Conservation (phyloP, 106 monocot species). For the Dendrobium catenatum region DNA sequence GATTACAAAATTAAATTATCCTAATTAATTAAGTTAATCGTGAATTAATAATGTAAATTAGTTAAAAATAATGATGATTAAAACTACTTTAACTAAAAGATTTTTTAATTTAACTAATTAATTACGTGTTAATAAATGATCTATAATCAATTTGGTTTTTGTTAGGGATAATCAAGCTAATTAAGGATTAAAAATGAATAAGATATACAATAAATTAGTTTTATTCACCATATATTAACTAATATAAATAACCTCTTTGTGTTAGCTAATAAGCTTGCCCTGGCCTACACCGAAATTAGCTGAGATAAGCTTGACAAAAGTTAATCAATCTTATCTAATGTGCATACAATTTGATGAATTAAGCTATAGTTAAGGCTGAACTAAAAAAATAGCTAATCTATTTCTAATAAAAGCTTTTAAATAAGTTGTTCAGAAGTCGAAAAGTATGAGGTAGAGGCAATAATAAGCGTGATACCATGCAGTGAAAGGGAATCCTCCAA, state of each 20-base stretch:
- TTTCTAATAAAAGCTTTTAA: background rate
- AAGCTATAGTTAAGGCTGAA: background rate
- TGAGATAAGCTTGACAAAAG: background rate
- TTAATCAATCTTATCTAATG: background rate
- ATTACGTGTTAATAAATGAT: background rate
- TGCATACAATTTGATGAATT: background rate
- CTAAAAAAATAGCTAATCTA: background rate
- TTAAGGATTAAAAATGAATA: background rate
- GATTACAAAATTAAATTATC: background rate
- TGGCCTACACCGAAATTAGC: background rate
- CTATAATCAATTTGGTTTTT: background rate
- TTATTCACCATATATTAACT: too few species aligned
- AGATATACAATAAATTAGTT: too few species aligned
- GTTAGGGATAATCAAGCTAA: background rate
- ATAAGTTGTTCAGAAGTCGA: background rate
- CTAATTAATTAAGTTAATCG: background rate
- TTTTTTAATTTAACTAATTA: background rate
- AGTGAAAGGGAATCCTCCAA: slow-evolving; percentile 91
- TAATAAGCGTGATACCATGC: slow-evolving; percentile 46
- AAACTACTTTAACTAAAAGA: background rate
- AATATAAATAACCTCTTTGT: background rate
- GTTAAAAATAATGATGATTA: background rate
- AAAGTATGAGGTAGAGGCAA: background rate
- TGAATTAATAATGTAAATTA: background rate
- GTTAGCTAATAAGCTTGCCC: background rate